Evolutionary conservation across 2,329 filamentous ascomycete genomes (phyloP), one percentile per base, ranked within the genome.

Genomic region (Podosphaera xanthii): DNA sequence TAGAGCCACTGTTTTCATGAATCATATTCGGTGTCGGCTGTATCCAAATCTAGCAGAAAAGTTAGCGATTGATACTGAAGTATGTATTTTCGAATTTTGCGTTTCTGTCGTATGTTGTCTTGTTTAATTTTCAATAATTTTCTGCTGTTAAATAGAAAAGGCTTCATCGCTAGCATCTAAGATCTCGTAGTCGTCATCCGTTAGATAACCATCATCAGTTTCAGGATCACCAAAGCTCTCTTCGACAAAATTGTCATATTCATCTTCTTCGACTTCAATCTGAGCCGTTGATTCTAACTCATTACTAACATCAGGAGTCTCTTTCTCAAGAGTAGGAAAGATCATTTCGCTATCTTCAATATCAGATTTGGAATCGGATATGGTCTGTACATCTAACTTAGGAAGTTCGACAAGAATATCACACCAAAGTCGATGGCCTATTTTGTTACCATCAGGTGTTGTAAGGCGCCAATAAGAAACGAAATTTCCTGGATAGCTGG

Each of bases 381-480:
- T 67, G 62, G 71, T 68, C 62, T 71, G 68, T 36, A 68, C 53
- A 40, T 63, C 58, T 52, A 63, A 57, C 33, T 55, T 65, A 34
- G 69, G 69, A 57, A 69, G 66, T 65, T 76, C 73, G 64, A 96
- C 87, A 57, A 81, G 79, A 63, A 98, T 81, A 64, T 97, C 89
- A 69, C 91, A 96, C 91, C 91, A 98, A 55, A 98, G 76, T 67
- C 89, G 86, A 73, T 96, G 87, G 46, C 92, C 92, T 64, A 97
- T 96, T 63, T 87, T 85, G 63, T 78, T 75, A 33, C 90, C 90
- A 60, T 87, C 82, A 6, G 82, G 77, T 61, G 87, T 82, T 65
- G 90, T 94, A 64, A 98, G 75, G 62, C 91, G 89, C 92, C 92
- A 98, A 77, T 96, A 96, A 1, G 92, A 97, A 67, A 95, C 92